Evolutionary conservation across 139 green algal genomes (phyloP).

Genomic region (Choricystis sp.): DNA sequence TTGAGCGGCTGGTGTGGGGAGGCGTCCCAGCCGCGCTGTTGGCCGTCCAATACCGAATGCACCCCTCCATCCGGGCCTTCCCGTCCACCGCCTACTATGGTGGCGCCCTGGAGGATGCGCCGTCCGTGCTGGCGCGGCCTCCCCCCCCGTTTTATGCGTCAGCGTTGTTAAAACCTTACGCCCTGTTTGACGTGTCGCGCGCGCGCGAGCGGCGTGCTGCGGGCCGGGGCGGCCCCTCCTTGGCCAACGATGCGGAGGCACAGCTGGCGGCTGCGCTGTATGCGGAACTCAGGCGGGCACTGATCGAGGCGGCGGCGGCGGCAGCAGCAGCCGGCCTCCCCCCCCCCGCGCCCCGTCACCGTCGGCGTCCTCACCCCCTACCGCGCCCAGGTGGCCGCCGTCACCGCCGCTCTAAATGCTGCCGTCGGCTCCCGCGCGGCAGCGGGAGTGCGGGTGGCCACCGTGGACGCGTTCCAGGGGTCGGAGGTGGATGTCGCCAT

Average conservation of each 20-base stretch:
- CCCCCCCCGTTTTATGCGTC: slow-evolving; percentile 25
- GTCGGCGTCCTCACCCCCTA: slow-evolving; percentile 84
- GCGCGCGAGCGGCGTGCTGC: slow-evolving; percentile 27
- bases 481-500: slow-evolving; percentile 89
- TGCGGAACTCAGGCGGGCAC: slow-evolving; percentile 28
- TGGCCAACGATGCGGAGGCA: slow-evolving; percentile 35
- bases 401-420: slow-evolving; percentile 39
- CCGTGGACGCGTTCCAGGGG: slow-evolving; percentile 85
- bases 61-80: slow-evolving; percentile 71
- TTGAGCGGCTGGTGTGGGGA: slow-evolving; percentile 52
- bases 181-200: slow-evolving; percentile 65
- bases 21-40: slow-evolving; percentile 38
- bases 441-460: slow-evolving; percentile 40
- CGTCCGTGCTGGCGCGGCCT: slow-evolving; percentile 13
- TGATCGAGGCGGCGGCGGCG: slow-evolving; percentile 7
- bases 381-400: slow-evolving; percentile 41
- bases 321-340: not conserved
- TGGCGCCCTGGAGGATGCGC: slow-evolving; percentile 25
- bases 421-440: slow-evolving; percentile 21
- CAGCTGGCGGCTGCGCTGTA: slow-evolving; percentile 54
- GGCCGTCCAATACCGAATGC: slow-evolving; percentile 81
- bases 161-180: slow-evolving; percentile 62
- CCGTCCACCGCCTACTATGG: slow-evolving; percentile 70
- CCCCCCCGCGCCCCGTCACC: slow-evolving; percentile 7
- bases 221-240: slow-evolving; percentile 1